phyloP scores from a whole-genome alignment of 2,329 filamentous ascomycete genomes.

The Colletotrichum gigasporum region DNA sequence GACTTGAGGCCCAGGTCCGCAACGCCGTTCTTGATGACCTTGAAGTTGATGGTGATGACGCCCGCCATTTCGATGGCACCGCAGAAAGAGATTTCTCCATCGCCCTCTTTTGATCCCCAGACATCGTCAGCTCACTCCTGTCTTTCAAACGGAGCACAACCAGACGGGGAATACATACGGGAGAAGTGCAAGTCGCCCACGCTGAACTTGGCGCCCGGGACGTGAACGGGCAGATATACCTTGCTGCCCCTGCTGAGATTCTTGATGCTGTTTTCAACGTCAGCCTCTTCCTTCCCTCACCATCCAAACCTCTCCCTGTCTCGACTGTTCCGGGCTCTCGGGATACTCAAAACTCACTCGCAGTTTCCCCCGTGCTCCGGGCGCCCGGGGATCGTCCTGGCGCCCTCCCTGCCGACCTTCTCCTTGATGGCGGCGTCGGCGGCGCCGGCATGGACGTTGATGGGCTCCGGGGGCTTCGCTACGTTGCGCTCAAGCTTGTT shows the following conservation, averaged over 20 bases:
- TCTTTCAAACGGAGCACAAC: too few relatives aligned
- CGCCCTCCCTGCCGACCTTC: conserved; percentile 80
- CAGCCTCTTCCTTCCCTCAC: conserved; percentile 12
- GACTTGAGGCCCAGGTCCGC: conserved; percentile 79
- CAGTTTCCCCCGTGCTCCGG: conserved; percentile 92
- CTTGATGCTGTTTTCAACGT: conserved; percentile 66
- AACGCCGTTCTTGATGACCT: conserved; percentile 84
- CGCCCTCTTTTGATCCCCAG: conserved; percentile 67
- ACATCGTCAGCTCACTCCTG: too few relatives aligned
- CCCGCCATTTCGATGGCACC: conserved; percentile 96
- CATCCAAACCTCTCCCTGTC: not conserved
- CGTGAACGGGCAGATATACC: conserved; percentile 88
- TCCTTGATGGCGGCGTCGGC: conserved; percentile 67
- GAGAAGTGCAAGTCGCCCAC: conserved; percentile 91
- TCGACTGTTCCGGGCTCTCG: too few relatives aligned
- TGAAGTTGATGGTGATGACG: conserved; percentile 89
- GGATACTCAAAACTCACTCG: conserved; percentile 67
- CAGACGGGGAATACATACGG: conserved; percentile 53
- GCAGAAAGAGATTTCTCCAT: conserved; percentile 90
- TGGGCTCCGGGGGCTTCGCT: conserved; percentile 77
- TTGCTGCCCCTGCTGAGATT: conserved; percentile 82
- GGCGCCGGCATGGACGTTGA: conserved; percentile 77
- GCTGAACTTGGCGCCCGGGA: conserved; percentile 86
- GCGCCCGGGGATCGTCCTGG: conserved; percentile 83
- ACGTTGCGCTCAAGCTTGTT: conserved; percentile 75